phyloP scores from a whole-genome alignment of 192 early-diverging fungal species.

The Backusella psychrophila region DNA sequence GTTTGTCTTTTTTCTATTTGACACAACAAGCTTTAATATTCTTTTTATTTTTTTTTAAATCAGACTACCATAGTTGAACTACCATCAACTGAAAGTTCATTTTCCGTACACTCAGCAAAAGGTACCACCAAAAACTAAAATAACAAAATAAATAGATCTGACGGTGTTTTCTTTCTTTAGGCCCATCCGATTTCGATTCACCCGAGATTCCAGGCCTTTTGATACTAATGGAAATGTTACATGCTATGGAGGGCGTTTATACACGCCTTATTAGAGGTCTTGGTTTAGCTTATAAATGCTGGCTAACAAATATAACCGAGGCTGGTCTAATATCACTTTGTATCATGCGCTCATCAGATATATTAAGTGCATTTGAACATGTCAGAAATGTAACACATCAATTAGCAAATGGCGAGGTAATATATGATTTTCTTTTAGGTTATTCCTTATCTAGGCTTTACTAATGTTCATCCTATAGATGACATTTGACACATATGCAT shows the following conservation, averaged over 20 bases:
- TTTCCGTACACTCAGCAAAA: slow-evolving; percentile 13
- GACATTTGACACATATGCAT: slow-evolving; percentile 38
- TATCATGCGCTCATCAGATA: slow-evolving; percentile 47
- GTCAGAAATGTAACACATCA: slow-evolving; percentile 44
- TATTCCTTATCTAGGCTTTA: slow-evolving; percentile 26
- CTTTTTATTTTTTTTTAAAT: background rate
- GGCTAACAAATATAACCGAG: slow-evolving; percentile 38
- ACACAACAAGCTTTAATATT: background rate
- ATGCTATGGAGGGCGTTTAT: slow-evolving; percentile 55
- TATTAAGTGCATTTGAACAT: slow-evolving; percentile 45
- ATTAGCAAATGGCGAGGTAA: slow-evolving; percentile 19
- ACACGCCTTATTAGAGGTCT: slow-evolving; percentile 54
- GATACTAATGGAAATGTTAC: slow-evolving; percentile 49
- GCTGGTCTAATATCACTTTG: slow-evolving; percentile 44
- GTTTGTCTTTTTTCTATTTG: background rate
- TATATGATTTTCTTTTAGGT: background rate
- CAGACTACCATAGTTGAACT: background rate
- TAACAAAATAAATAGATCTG: background rate
- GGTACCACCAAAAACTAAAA: background rate
- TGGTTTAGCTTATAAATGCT: slow-evolving; percentile 51
- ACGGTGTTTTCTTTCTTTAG: slow-evolving; percentile 9
- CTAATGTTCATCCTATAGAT: slow-evolving; percentile 4
- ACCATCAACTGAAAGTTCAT: slow-evolving; percentile 10
- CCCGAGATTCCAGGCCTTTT: slow-evolving; percentile 50
- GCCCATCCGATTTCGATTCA: slow-evolving; percentile 44